Evolutionary conservation across 1,284 basidiomycete species (phyloP).

Genomic region (Coniferiporia sulphurascens): DNA sequence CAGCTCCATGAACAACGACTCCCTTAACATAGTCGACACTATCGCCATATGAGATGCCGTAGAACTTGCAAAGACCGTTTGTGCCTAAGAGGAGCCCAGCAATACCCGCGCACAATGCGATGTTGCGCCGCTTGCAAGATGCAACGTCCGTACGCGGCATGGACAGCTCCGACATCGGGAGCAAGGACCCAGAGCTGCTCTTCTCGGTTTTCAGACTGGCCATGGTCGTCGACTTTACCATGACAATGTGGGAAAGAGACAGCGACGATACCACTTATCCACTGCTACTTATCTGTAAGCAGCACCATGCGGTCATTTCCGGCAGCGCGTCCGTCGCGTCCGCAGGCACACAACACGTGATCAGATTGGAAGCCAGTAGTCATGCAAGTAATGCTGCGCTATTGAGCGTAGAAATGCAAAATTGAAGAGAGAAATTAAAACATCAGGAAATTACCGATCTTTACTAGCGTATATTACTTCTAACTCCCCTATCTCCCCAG

Average conservation of each 20-base stretch:
- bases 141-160: background rate
- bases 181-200: background rate
- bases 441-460: slow-evolving; percentile 17
- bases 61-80: background rate
- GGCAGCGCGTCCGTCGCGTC: background rate
- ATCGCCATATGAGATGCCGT: background rate
- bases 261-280: background rate
- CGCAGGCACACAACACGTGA: background rate
- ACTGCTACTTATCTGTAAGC: background rate
- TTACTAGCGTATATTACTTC: slow-evolving; percentile 63
- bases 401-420: background rate
- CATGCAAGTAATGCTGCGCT: background rate
- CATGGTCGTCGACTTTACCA: background rate
- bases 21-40: background rate
- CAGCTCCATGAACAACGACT: background rate
- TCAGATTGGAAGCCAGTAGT: background rate
- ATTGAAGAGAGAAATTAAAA: slow-evolving; percentile 1
- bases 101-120: background rate
- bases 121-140: background rate
- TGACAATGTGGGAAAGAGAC: background rate
- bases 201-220: background rate
- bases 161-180: background rate
- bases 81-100: background rate
- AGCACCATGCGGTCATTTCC: background rate
- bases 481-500: slow-evolving; percentile 51